Conservation (phyloP, 768 basidiomycete genomes). For the Russula emetica region DNA sequence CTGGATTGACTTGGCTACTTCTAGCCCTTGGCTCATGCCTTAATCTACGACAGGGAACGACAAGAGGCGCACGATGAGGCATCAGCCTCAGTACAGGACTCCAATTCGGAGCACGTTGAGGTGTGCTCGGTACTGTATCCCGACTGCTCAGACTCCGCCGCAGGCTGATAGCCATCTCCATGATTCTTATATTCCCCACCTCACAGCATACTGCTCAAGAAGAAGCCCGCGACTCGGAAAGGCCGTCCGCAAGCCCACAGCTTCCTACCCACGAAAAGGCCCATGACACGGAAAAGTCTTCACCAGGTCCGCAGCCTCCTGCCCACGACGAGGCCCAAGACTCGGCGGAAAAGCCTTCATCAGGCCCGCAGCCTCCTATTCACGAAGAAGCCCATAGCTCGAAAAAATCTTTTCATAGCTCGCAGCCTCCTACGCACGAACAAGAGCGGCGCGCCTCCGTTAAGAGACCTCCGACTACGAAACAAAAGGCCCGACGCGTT, state of each 20-base stretch:
- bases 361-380: not conserved
- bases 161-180: not conserved
- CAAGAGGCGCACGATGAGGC: not conserved
- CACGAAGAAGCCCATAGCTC: not conserved
- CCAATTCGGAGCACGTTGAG: not conserved
- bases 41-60: not conserved
- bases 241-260: not conserved
- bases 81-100: not conserved
- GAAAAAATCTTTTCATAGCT: not conserved
- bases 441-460: not conserved
- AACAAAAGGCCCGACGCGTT: not conserved
- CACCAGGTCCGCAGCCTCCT: not conserved
- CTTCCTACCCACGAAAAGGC: not conserved
- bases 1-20: not conserved
- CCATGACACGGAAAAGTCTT: no score
- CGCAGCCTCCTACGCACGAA: not conserved
- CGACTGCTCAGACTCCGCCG: not conserved
- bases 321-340: not conserved
- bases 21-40: not conserved
- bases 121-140: conserved; percentile 1
- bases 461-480: not conserved
- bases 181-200: not conserved
- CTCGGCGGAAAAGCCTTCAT: no score
- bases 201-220: not conserved
- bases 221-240: not conserved